Base-by-base conservation (phyloP, 2,329 filamentous ascomycete genomes). In the Cladorrhinum sp. region DNA sequence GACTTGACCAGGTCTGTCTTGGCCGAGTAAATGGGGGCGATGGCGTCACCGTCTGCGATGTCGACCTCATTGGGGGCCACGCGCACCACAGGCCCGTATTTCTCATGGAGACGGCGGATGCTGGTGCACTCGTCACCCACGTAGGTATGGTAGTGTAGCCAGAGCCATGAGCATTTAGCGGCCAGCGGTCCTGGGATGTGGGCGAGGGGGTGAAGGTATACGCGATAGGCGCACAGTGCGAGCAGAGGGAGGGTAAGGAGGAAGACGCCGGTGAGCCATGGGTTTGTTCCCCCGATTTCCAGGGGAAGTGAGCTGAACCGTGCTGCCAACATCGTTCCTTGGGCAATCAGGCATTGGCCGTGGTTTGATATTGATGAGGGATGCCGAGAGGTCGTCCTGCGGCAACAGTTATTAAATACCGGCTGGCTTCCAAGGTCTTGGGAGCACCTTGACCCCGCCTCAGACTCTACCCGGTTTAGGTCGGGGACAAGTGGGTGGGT, bases 11-110 rank as follows among this genome's bases (percentile, higher is more conserved):
- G 36, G 36, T 41, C 36, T 41, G 36, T 41, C 36, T 41, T 41
- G 36, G 36, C 36, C 36, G 36, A 41, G 67, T 86, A 85, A 29
- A 85, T 82, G 1, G 78, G 71, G 0, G 75, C 70, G 23, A 83
- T 66, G 0, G 78, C 81, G 16, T 72, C 73, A 9, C 76, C 76
- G 53, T 79, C 77, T 7, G 76, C 68, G 55, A 81, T 75, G 57
- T 77, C 76, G 2, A 82, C 72, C 64, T 81, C 78, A 59, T 79
- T 73, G 1, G 80, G 79, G 23, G 25, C 53, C 20, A 55, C 23
- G n/a, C 53, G 53, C 29, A 55, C 53, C 5, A 55, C 53, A 41
- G 53, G 53, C 16, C 80, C 80, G 63, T 79, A 79, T 45, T 69
- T 63, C 7, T 70, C 63, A 65, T 79, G 77, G 16, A 79, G 67